A percentile compares a stretch with the other conserved stretches of the same genome.
These are phyloP conservation scores for Phytopythium montanum DNA, from an alignment of 352 stramenopile species.

Conservation along the genomic window DNA sequence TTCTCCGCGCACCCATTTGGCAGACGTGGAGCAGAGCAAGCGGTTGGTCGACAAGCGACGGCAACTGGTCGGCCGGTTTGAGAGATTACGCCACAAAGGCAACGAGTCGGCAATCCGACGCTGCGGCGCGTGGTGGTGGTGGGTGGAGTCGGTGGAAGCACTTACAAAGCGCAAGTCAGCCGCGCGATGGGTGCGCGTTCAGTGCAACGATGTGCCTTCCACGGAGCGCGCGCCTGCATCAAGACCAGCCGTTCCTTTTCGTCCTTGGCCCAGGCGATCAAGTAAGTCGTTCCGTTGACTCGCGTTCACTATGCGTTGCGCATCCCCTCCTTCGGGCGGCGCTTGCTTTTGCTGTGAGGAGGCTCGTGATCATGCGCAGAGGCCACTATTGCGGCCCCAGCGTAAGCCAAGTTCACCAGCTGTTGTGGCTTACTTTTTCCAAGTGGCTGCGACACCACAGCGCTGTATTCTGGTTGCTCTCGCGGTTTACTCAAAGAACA, in stretches of 20 bases:
- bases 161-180: neutral
- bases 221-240: neutral
- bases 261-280: neutral
- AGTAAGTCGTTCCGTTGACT: neutral
- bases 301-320: neutral
- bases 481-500: neutral
- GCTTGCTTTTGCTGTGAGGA: neutral
- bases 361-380: neutral
- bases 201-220: neutral
- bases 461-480: neutral
- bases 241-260: neutral
- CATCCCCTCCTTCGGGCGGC: neutral
- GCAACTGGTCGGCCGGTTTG: no score
- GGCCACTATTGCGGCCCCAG: neutral
- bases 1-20: no score
- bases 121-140: neutral
- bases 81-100: neutral
- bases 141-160: neutral
- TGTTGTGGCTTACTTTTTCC: neutral
- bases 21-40: no score
- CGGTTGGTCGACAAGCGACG: no score
- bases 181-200: neutral
- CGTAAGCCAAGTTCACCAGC: neutral
- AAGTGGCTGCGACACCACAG: neutral
- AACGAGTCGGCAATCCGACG: neutral